Evolutionary conservation across 345 rosid species (phyloP).

Genomic region (Brassica nigra): DNA sequence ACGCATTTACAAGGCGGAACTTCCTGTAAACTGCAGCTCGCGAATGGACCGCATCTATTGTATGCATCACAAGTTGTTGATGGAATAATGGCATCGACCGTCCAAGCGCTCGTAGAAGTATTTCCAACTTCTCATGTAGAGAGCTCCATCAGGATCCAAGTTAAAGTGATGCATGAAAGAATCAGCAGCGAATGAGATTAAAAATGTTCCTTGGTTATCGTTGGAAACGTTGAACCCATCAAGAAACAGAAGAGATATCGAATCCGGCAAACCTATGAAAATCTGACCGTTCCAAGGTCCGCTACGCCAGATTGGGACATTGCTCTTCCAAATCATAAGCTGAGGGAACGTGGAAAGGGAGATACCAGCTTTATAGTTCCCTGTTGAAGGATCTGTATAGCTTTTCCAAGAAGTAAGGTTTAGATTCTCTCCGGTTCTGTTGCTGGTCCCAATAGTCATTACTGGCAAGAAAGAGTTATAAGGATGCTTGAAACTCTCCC

Average conservation of each 20-base stretch:
- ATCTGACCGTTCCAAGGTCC: neutral
- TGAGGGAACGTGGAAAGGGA: neutral
- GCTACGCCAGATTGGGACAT: neutral
- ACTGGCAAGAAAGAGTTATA: neutral
- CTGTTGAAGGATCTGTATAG: neutral
- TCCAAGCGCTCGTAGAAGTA: neutral
- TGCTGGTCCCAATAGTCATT: neutral
- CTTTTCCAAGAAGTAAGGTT: neutral
- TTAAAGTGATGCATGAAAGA: neutral
- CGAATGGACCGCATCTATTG: neutral
- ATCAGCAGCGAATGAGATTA: neutral
- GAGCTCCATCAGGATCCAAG: neutral
- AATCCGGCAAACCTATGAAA: neutral
- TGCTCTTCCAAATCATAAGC: neutral
- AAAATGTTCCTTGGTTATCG: neutral
- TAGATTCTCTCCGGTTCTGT: neutral
- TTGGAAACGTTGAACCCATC: neutral
- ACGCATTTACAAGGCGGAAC: slow-evolving; percentile 39
- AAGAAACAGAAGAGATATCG: neutral
- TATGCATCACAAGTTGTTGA: neutral
- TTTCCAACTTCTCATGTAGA: neutral
- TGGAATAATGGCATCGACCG: neutral
- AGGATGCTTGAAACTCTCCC: slow-evolving; percentile 6
- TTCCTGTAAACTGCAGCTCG: neutral
- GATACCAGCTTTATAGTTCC: neutral